Percentiles rank a stretch among this genome's conserved stretches.
phyloP scores from a whole-genome alignment of 2,329 filamentous ascomycete genomes.

The Colletotrichum sansevieriae region DNA sequence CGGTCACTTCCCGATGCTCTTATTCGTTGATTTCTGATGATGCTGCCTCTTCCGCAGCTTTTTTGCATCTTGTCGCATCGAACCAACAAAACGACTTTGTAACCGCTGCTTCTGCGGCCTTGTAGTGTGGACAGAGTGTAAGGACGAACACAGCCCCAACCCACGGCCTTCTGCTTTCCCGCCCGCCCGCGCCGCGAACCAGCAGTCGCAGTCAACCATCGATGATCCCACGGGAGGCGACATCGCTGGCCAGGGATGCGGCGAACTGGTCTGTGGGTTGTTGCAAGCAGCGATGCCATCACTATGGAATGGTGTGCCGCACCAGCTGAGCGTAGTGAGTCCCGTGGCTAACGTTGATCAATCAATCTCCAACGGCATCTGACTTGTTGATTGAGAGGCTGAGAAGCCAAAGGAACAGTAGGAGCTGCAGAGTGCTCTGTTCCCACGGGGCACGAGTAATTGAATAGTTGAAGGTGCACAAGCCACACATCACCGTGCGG shows the following conservation, averaged over 20 bases:
- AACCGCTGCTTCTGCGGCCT: background rate
- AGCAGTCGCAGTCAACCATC: slow-evolving; percentile 11
- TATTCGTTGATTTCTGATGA: background rate
- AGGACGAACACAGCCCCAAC: slow-evolving; percentile 5
- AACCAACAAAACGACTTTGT: background rate
- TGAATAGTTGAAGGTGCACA: too few species aligned
- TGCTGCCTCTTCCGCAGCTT: slow-evolving; percentile 4
- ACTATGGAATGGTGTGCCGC: slow-evolving; percentile 2
- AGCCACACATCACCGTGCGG: too few species aligned
- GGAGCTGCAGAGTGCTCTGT: too few species aligned
- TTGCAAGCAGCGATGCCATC: background rate
- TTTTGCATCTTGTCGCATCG: background rate
- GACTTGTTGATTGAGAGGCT: too few species aligned
- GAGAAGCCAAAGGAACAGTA: too few species aligned
- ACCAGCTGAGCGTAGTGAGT: background rate
- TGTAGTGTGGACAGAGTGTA: background rate
- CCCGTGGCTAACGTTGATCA: too few species aligned
- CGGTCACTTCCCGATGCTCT: background rate
- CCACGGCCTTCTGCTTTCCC: background rate
- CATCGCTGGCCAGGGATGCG: background rate
- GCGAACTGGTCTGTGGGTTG: slow-evolving; percentile 8
- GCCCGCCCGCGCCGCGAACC: slow-evolving; percentile 12
- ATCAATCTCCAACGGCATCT: too few species aligned
- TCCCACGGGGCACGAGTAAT: too few species aligned
- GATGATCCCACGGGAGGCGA: slow-evolving; percentile 7